Base-by-base conservation (phyloP, 2,329 filamentous ascomycete species). In the Ophiostoma pallidulum region DNA sequence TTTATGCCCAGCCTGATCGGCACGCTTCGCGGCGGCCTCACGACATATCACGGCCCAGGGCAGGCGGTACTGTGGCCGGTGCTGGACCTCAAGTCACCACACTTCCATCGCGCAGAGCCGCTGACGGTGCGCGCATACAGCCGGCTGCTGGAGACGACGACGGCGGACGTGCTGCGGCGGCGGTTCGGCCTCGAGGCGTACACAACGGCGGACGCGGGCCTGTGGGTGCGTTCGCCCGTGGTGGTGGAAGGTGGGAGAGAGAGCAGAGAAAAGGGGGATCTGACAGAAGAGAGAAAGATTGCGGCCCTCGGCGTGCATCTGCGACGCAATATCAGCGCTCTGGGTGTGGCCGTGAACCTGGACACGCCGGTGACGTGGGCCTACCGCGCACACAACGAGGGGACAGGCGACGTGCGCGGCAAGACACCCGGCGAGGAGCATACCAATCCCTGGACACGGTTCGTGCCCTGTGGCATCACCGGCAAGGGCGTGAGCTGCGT, bases 21-120 rank as follows among this genome's bases (percentile, higher is more conserved):
- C 57, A 84, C 86, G 13, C 75, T 80, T n/a, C 81, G 92, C 47
- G 92, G 92, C 52, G 92, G 92, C 0, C 80, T 94, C 55, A 90
- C 87, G 0, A 97, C 92, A 3, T 97, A 95, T 68, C 92, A 98
- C 62, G 92, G 91, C 0, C 92, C 91, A 0, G 91, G 91, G 0
- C 92, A 98, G 63, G 68, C 94, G 41, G 86, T 96, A 31, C 79
- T 90, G n/a, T 98, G 94, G 71, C 88, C 91, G 3, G 78, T 96
- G 43, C 63, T 94, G n/a, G 88, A 95, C 63, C 74, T 97, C 48
- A 78, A 78, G 76, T 52, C 46, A 19, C 20, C 49, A 14, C 54
- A 64, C 10, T 48, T 48, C 16, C 22, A 19, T 16, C 9, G 18
- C 76, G 88, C 54, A n/a, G n/a, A n/a, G 0, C 69, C 60, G 39